Percentiles rank a stretch among this genome's conserved stretches.
Conservation (phyloP, 306 rosid genomes). For the Citrullus mucosospermus region DNA sequence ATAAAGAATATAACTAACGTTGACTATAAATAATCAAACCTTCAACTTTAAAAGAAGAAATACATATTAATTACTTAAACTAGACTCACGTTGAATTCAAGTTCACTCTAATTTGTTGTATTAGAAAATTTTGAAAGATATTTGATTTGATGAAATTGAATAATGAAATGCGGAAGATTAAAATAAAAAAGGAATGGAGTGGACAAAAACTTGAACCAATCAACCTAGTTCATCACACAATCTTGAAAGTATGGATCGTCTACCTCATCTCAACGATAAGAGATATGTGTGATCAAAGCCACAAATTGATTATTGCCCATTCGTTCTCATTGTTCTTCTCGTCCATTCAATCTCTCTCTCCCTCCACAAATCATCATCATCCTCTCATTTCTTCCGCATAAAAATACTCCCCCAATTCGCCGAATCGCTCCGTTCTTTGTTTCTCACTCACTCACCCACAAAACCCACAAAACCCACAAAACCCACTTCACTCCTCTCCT, state of each 20-base stretch:
- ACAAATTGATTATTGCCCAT: constrained; percentile 28
- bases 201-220: background rate
- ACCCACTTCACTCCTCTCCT: background rate
- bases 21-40: no score
- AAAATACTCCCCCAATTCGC: background rate
- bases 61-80: no score
- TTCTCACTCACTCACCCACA: background rate
- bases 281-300: constrained; percentile 24
- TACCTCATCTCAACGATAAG: constrained; percentile 94
- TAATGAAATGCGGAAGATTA: no score
- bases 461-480: background rate
- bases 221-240: background rate
- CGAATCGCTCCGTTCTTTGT: background rate
- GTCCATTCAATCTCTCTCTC: constrained; percentile 24
- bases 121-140: no score
- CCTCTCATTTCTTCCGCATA: constrained; percentile 10
- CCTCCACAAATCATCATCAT: constrained; percentile 10
- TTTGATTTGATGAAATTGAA: no score
- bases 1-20: no score
- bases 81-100: no score
- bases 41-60: no score
- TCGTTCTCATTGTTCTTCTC: constrained; percentile 30
- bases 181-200: background rate
- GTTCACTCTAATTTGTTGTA: no score
- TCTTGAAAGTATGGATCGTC: constrained; percentile 29